These are phyloP conservation scores for Pythium coloratum DNA, from an alignment of 352 stramenopile genomes.

Conservation along the genomic window DNA sequence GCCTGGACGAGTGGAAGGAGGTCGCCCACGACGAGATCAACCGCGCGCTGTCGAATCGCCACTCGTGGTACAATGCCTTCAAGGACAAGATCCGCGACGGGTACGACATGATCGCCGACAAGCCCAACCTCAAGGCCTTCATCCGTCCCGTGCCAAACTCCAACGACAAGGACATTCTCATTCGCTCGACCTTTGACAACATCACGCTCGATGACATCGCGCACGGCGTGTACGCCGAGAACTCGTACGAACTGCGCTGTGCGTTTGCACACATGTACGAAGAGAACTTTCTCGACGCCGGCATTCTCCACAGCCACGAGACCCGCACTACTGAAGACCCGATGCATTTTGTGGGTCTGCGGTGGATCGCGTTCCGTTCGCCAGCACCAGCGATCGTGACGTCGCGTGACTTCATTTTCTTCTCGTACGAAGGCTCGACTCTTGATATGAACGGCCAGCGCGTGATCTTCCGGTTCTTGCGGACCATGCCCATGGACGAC, in stretches of 20 bases:
- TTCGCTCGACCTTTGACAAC: slow-evolving; percentile 32
- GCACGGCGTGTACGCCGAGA: slow-evolving; percentile 36
- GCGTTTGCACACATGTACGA: slow-evolving; percentile 45
- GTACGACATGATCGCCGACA: slow-evolving; percentile 35
- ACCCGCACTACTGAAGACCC: slow-evolving; percentile 36
- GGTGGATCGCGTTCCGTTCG: slow-evolving; percentile 44
- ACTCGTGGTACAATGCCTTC: slow-evolving; percentile 48
- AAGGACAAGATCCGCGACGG: slow-evolving; percentile 32
- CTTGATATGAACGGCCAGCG: slow-evolving; percentile 37
- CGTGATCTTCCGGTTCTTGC: slow-evolving; percentile 33
- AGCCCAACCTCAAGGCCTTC: slow-evolving; percentile 34
- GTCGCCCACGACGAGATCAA: slow-evolving; percentile 37
- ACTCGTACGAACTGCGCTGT: slow-evolving; percentile 36
- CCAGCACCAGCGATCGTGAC: slow-evolving; percentile 36
- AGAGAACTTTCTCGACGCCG: slow-evolving; percentile 46
- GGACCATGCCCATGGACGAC: slow-evolving; percentile 45
- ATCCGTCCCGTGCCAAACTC: slow-evolving; percentile 30
- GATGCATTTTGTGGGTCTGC: slow-evolving; percentile 49
- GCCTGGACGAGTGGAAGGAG: slow-evolving; percentile 32
- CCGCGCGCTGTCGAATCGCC: slow-evolving; percentile 30
- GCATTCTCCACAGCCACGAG: slow-evolving; percentile 40
- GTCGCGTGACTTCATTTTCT: slow-evolving; percentile 45
- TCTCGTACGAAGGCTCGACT: slow-evolving; percentile 39
- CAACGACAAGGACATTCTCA: slow-evolving; percentile 39
- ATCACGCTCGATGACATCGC: slow-evolving; percentile 42